Percentiles rank a stretch among this genome's conserved stretches.
Conservation (phyloP, 2,329 filamentous ascomycete genomes). For the Nectriaceae sp. region DNA sequence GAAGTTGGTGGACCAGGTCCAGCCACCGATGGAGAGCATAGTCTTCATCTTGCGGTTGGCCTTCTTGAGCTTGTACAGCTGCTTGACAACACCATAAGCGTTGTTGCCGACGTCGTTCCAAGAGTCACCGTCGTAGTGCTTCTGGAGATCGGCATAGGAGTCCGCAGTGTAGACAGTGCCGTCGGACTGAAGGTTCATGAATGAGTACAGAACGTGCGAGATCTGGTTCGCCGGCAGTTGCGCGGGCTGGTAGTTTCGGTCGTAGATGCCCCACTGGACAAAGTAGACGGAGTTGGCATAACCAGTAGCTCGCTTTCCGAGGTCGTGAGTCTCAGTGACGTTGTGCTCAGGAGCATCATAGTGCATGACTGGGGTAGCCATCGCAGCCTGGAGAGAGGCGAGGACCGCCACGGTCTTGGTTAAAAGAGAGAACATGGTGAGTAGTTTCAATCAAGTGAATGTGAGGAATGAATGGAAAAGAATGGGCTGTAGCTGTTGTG, state of each 20-base stretch:
- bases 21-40: slow-evolving; percentile 80
- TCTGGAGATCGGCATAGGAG: slow-evolving; percentile 69
- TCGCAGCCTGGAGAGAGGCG: slow-evolving; percentile 26
- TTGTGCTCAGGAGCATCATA: background rate
- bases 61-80: slow-evolving; percentile 77
- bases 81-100: slow-evolving; percentile 79
- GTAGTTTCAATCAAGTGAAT: background rate
- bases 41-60: slow-evolving; percentile 75
- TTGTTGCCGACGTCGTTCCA: slow-evolving; percentile 70
- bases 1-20: slow-evolving; percentile 81
- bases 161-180: slow-evolving; percentile 76
- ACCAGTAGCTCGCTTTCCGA: slow-evolving; percentile 24
- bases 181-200: slow-evolving; percentile 71
- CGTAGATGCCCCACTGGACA: slow-evolving; percentile 69
- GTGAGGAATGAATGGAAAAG: background rate
- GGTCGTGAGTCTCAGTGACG: slow-evolving; percentile 1
- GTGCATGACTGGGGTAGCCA: slow-evolving; percentile 20
- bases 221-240: slow-evolving; percentile 69
- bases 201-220: slow-evolving; percentile 79
- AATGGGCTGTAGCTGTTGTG: slow-evolving; percentile 3
- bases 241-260: slow-evolving; percentile 70
- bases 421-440: slow-evolving; percentile 30
- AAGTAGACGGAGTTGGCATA: slow-evolving; percentile 47
- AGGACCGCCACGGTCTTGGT: slow-evolving; percentile 27
- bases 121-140: slow-evolving; percentile 70